Evolutionary conservation across 306 rosid species (phyloP).

Genomic region (Canavalia gladiata): DNA sequence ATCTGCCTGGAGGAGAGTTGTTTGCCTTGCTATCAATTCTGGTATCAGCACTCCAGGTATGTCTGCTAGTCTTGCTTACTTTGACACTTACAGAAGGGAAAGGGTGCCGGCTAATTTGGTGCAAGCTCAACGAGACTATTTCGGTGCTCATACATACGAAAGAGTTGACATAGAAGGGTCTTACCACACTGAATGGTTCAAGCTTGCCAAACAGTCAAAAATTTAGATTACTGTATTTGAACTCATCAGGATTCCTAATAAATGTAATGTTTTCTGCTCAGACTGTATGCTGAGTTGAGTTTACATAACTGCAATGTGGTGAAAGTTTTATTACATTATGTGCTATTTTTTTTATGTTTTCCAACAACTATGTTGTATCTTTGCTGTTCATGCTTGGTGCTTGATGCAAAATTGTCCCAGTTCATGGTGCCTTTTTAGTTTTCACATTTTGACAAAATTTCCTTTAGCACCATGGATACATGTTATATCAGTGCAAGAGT

Average conservation of each 20-base stretch:
- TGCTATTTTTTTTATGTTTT: conserved; percentile 31
- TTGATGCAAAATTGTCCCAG: conserved; percentile 28
- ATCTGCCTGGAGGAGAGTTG: conserved; percentile 90
- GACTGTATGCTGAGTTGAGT: conserved; percentile 58
- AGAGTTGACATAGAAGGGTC: conserved; percentile 78
- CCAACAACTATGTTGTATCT: conserved; percentile 43
- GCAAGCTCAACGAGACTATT: conserved; percentile 96
- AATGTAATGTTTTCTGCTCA: conserved; percentile 66
- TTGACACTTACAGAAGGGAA: conserved; percentile 81
- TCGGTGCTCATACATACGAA: conserved; percentile 94
- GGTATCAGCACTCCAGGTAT: conserved; percentile 94
- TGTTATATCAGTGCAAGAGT: conserved; percentile 18
- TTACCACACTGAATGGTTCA: conserved; percentile 97
- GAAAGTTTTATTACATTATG: conserved; percentile 47
- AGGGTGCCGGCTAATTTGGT: conserved; percentile 90
- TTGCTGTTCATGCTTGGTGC: conserved; percentile 42
- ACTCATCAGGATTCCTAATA: conserved; percentile 44
- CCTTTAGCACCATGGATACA: conserved; percentile 29
- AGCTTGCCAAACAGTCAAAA: conserved; percentile 75
- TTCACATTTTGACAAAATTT: conserved; percentile 35
- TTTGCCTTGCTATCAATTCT: conserved; percentile 83
- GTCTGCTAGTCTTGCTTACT: conserved; percentile 95
- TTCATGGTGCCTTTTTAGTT: conserved; percentile 38
- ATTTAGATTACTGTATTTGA: conserved; percentile 50
- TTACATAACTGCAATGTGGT: conserved; percentile 51